These are phyloP conservation scores for Linnemannia hyalina DNA, from an alignment of 192 early-diverging fungal genomes.

Conservation along the genomic window DNA sequence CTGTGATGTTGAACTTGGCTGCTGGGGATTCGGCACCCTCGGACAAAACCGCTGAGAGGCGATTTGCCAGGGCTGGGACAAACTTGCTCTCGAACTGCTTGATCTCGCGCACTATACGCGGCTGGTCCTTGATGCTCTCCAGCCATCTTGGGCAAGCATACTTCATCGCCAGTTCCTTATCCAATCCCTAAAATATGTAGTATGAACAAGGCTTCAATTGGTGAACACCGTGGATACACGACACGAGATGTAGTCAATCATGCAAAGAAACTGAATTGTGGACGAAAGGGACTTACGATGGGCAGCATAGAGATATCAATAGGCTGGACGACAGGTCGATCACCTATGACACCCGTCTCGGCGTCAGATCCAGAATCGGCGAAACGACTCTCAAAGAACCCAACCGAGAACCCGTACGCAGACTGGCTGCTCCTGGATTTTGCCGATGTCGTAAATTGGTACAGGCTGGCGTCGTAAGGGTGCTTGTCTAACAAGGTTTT, in stretches of 20 bases:
- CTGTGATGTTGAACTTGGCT: conserved; percentile 13
- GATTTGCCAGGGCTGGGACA: conserved; percentile 15
- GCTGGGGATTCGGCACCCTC: background rate
- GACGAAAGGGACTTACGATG: conserved; percentile 9
- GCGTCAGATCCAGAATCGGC: background rate
- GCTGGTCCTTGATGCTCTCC: conserved; percentile 17
- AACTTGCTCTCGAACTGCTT: conserved; percentile 10
- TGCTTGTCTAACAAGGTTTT: conserved; percentile 28
- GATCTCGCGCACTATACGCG: conserved; percentile 9
- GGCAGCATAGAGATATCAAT: conserved; percentile 36
- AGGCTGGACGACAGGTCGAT: conserved; percentile 22
- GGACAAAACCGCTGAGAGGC: conserved; percentile 7
- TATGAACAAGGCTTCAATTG: background rate
- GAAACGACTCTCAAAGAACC: conserved; percentile 24
- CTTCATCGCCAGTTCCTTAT: conserved; percentile 47
- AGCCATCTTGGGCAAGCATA: conserved; percentile 50
- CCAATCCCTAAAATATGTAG: conserved; percentile 17
- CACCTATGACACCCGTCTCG: background rate
- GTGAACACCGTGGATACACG: too few relatives aligned
- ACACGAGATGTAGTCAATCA: too few relatives aligned
- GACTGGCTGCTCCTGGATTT: conserved; percentile 44
- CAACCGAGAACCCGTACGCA: conserved; percentile 23
- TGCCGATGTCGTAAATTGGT: conserved; percentile 22
- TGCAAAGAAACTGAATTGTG: background rate
- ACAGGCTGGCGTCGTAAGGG: conserved; percentile 40